Evolutionary conservation across 2,329 filamentous ascomycete species (phyloP).

Genomic region (Ophiostoma sp.): DNA sequence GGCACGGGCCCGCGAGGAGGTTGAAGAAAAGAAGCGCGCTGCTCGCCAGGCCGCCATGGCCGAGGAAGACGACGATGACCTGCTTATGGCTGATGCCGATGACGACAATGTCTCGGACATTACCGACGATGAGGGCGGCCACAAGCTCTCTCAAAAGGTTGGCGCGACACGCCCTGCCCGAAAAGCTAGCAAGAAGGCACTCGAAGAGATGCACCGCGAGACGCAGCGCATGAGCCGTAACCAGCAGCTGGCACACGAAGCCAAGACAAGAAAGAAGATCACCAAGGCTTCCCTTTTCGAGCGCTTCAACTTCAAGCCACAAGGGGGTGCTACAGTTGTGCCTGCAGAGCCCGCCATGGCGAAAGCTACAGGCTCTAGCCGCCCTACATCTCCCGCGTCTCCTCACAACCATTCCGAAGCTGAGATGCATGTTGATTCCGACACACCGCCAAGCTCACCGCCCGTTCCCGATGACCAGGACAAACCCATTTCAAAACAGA

Average conservation of each 20-base stretch:
- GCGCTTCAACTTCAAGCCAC: conserved; percentile 67
- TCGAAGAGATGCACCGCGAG: conserved; percentile 92
- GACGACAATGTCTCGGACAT: conserved; percentile 50
- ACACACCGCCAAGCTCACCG: conserved; percentile 68
- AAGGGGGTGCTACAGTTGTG: conserved; percentile 6
- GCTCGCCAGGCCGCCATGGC: conserved; percentile 37
- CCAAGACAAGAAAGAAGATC: conserved; percentile 86
- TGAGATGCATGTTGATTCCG: conserved; percentile 27
- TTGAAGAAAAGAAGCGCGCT: conserved; percentile 46
- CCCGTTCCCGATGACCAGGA: conserved; percentile 31
- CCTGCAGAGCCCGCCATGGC: conserved; percentile 24
- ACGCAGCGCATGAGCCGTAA: conserved; percentile 86
- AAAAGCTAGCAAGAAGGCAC: conserved; percentile 88
- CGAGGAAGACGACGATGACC: conserved; percentile 34
- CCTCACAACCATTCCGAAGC: conserved; percentile 48
- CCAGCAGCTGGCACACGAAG: conserved; percentile 86
- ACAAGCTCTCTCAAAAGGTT: conserved; percentile 58
- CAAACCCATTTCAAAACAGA: not conserved
- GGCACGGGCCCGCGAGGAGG: conserved; percentile 60
- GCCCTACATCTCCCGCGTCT: conserved; percentile 45
- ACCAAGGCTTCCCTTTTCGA: conserved; percentile 77
- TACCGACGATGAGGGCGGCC: conserved; percentile 58
- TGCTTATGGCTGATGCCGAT: conserved; percentile 39
- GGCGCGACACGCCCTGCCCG: conserved; percentile 48
- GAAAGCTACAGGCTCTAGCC: conserved; percentile 52